phyloP scores from a whole-genome alignment of 2,329 filamentous ascomycete species.

The Cladosporium sp. region DNA sequence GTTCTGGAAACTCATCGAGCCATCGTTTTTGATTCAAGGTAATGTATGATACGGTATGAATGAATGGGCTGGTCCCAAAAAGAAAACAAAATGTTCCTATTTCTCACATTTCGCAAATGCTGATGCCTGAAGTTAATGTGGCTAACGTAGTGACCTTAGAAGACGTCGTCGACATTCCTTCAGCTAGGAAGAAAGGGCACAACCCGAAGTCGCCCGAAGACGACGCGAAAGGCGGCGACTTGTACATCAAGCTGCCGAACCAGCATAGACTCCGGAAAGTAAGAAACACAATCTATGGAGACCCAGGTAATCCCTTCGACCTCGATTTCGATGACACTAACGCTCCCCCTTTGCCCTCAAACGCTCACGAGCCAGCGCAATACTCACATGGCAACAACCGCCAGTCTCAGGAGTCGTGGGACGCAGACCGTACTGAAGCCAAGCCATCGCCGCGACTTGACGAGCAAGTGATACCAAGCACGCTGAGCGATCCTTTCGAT shows the following conservation, averaged over 20 bases:
- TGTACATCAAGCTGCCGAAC: constrained; percentile 3
- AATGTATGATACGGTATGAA: neutral
- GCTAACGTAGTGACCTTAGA: too few relatives aligned
- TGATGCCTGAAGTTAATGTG: neutral
- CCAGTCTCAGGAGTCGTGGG: neutral
- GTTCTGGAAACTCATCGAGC: neutral
- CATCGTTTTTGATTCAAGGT: neutral
- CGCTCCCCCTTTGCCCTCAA: neutral
- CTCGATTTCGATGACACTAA: neutral
- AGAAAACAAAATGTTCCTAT: neutral
- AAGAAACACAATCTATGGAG: constrained; percentile 1
- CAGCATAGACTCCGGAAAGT: constrained; percentile 5
- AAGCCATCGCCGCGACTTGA: neutral
- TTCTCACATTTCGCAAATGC: neutral
- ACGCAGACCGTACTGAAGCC: neutral
- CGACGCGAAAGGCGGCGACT: neutral
- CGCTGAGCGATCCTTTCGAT: constrained; percentile 6
- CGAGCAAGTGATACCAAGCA: neutral
- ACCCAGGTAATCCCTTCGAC: constrained; percentile 6
- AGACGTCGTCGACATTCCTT: neutral
- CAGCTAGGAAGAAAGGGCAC: neutral
- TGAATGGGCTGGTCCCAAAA: neutral
- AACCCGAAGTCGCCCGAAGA: constrained; percentile 6
- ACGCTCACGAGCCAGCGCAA: neutral
- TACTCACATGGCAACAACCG: neutral